Evolutionary conservation across 805 yeast genomes (phyloP), one percentile per base, ranked within the genome.

Genomic region (Torulaspora gathmanii): DNA sequence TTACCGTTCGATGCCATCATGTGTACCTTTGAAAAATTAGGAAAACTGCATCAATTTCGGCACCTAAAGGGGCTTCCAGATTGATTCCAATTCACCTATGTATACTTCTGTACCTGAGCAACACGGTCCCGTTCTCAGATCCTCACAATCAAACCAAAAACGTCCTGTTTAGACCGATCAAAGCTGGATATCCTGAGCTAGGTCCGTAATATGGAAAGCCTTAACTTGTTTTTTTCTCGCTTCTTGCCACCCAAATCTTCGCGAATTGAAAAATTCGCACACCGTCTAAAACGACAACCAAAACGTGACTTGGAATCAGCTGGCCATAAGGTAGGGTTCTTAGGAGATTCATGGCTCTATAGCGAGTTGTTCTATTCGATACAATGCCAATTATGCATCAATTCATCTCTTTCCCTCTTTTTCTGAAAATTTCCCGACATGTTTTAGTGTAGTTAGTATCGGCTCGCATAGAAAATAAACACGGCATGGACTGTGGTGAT

Each of bases 21-120:
- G 33, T 48, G 45, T 41, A 22, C 34, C 30, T 13, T 22, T 35
- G 37, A 37, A n/a, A 35, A 33, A 45, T 35, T 27, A 48, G 20
- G 28, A 38, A 27, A 42, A 48, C 45, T 41, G 49, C 51, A 48
- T 48, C 46, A 49, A 52, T 40, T 40, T 38, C 23, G 33, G 37
- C 19, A 22, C 26, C n/a, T 34, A 41, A 36, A 20, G 12, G 27
- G 12, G 20, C 17, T 7, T 29, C 9, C 8, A 20, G 16, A 17
- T 33, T 17, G 13, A 15, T 15, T 15, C 25, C 29, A 13, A 39
- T 23, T 37, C 47, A 47, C 40, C 29, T 23, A 2, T 31, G 33
- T 27, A 46, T 44, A 41, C 47, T 49, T 36, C 36, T 15, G 4
- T 15, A 42, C 10, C 28, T 22, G n/a, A 29, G 15, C 17, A 45